A percentile compares a stretch with the other conserved stretches of the same genome.
These are phyloP conservation scores for Cyanodermella asteris DNA, from an alignment of 2,329 filamentous ascomycete species.

Conservation along the genomic window DNA sequence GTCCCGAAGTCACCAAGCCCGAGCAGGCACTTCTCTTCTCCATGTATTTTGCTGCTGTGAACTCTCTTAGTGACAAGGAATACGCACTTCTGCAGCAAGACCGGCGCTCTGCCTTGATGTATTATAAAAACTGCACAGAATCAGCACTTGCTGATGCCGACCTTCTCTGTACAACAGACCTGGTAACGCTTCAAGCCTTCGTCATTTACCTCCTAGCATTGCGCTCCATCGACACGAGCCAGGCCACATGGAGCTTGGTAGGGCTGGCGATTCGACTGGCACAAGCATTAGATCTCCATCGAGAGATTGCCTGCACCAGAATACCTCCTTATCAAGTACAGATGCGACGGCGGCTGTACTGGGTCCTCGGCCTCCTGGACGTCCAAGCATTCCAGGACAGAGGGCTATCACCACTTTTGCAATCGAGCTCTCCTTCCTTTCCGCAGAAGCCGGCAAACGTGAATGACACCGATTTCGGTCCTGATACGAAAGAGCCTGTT, in stretches of 20 bases:
- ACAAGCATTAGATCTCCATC: slow-evolving; percentile 6
- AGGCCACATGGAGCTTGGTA: slow-evolving; percentile 6
- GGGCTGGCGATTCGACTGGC: slow-evolving; percentile 6
- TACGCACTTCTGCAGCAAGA: slow-evolving; percentile 5
- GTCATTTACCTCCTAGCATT: slow-evolving; percentile 5
- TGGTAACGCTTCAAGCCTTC: slow-evolving; percentile 7
- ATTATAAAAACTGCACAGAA: slow-evolving; percentile 6
- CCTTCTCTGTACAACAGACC: slow-evolving; percentile 5
- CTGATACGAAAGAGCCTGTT: slow-evolving; percentile 5
- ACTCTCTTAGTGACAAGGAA: slow-evolving; percentile 5
- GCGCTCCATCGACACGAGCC: slow-evolving; percentile 4
- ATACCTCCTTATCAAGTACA: slow-evolving; percentile 10
- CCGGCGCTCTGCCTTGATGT: slow-evolving; percentile 3
- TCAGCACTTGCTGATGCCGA: slow-evolving; percentile 6
- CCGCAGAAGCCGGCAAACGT: slow-evolving; percentile 11
- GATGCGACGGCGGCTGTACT: slow-evolving; percentile 13
- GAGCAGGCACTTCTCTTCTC: slow-evolving; percentile 6
- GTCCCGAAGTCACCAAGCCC: background rate
- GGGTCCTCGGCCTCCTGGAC: slow-evolving; percentile 13
- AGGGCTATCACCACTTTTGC: slow-evolving; percentile 11
- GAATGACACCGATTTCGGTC: slow-evolving; percentile 9
- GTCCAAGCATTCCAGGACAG: slow-evolving; percentile 12
- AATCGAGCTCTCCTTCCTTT: slow-evolving; percentile 6
- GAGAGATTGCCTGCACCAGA: slow-evolving; percentile 3
- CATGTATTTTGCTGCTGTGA: slow-evolving; percentile 8